Evolutionary conservation across 1,284 basidiomycete species (phyloP).

Genomic region (Lentinus polychrous): DNA sequence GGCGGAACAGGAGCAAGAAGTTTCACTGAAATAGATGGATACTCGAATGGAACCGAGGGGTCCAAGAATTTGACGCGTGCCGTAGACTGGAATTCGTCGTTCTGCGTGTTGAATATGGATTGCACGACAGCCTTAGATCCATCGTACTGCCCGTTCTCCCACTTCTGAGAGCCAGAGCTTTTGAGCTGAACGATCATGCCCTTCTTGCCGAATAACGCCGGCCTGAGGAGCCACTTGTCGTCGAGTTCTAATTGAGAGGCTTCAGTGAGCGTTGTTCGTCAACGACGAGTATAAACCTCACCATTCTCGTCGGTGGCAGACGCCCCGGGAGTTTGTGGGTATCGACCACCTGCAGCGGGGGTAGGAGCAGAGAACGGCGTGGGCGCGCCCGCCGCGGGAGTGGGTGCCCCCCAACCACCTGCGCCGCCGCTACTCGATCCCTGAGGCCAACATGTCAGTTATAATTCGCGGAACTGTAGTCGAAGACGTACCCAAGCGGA

Average conservation of each 20-base stretch:
- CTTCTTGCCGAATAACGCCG: conserved; percentile 31
- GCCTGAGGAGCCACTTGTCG: conserved; percentile 40
- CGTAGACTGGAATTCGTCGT: conserved; percentile 24
- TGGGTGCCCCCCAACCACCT: conserved; percentile 22
- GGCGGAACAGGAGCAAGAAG: conserved; percentile 25
- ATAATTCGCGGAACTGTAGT: not conserved
- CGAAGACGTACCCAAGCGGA: conserved; percentile 17
- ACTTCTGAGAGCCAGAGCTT: conserved; percentile 36
- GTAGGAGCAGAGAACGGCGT: conserved; percentile 33
- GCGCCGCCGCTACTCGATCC: not conserved
- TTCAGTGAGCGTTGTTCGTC: not conserved
- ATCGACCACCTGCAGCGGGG: conserved; percentile 27
- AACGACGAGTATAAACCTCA: conserved; percentile 6
- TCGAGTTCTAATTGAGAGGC: conserved; percentile 7
- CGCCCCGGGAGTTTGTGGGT: conserved; percentile 7
- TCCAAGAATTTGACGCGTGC: conserved; percentile 24
- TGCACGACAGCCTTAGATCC: conserved; percentile 37
- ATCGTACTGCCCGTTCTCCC: conserved; percentile 52
- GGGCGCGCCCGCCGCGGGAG: conserved; percentile 30
- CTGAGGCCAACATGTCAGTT: not conserved
- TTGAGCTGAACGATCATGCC: conserved; percentile 44
- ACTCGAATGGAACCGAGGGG: conserved; percentile 14
- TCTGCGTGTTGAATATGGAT: conserved; percentile 28
- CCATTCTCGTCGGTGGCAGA: not conserved
- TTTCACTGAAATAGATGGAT: conserved; percentile 23